phyloP scores from a whole-genome alignment of 1,284 basidiomycete genomes.

The Ganoderma resinaceum region DNA sequence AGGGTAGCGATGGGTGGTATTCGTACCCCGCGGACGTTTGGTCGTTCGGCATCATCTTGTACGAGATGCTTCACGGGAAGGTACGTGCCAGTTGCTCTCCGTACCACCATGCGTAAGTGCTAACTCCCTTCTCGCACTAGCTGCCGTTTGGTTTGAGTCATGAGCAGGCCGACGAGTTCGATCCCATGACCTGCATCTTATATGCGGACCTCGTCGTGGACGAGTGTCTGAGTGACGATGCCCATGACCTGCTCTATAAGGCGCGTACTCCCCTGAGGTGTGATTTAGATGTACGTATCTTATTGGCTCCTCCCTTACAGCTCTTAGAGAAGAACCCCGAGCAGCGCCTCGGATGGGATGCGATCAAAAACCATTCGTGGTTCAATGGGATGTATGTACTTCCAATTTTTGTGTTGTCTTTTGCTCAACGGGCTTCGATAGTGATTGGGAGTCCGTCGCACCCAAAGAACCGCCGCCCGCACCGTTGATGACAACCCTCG shows the following conservation, averaged over 20 bases:
- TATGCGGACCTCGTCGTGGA: slow-evolving; percentile 7
- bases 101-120: not conserved
- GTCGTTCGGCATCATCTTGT: slow-evolving; percentile 63
- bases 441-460: slow-evolving; percentile 12
- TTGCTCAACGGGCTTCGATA: not conserved
- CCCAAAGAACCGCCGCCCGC: not conserved
- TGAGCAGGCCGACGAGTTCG: slow-evolving; percentile 4
- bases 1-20: slow-evolving; percentile 41
- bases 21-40: slow-evolving; percentile 50
- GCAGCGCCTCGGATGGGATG: slow-evolving; percentile 26
- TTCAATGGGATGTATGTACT: slow-evolving; percentile 30
- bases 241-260: slow-evolving; percentile 5
- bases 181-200: slow-evolving; percentile 12
- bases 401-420: not conserved
- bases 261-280: not conserved
- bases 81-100: not conserved
- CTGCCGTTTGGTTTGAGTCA: slow-evolving; percentile 22
- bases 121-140: slow-evolving; percentile 13
- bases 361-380: slow-evolving; percentile 34
- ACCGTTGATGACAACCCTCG: not conserved
- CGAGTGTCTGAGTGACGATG: not conserved
- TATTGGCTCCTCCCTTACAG: slow-evolving; percentile 10
- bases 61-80: slow-evolving; percentile 59
- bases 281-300: not conserved
- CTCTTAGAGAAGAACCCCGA: slow-evolving; percentile 33